Evolutionary conservation across 2,329 filamentous ascomycete genomes (phyloP), one percentile per base, ranked within the genome.

Genomic region (Ramularia collo-cygni): DNA sequence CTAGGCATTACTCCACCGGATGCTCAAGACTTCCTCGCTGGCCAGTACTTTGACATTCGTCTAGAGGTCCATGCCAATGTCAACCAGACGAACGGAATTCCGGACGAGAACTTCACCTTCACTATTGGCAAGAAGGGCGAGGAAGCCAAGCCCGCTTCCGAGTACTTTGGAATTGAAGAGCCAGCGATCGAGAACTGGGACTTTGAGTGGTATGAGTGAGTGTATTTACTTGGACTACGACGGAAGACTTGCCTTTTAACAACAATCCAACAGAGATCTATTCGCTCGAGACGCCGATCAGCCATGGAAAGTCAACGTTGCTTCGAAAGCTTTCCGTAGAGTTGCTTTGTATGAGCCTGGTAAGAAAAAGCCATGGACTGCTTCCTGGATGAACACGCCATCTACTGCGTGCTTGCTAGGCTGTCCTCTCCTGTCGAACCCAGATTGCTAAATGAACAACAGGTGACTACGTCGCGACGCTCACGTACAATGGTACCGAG

Each of bases 31-130:
- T 92, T 92, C 66, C 74, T 93, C 2, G 80, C 85, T 4, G 85
- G 85, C 9, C 85, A 92, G 65, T 81, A 77, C 61, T 92, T 92
- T 57, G 86, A 92, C 59, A 80, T 93, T 47, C 81, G 85, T 44
- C 75, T 90, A 44, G 85, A 90, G 62, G 77, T 90, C 21, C 71
- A 81, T 32, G n/a, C n/a, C 58, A 92, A 92, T 62, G 85, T 86
- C 50, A 84, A 82, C 27, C 84, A 92, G 63, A 80, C 80, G 46
- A 76, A 57, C 37, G 56, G 57, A 34, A 77, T 77, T 43, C 79
- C 84, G 10, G 84, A 92, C 59, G 74, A 83, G 57, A 72, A 77
- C 37, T 92, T 93, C 69, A 81, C 76, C 30, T 81, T 85, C 55
- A 83, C 79, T 40, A 81, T 92, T 51, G 67, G 72, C 43, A 87